Evolutionary conservation across 192 early-diverging fungal genomes (phyloP).

Genomic region (Coemansia nantahalensis): DNA sequence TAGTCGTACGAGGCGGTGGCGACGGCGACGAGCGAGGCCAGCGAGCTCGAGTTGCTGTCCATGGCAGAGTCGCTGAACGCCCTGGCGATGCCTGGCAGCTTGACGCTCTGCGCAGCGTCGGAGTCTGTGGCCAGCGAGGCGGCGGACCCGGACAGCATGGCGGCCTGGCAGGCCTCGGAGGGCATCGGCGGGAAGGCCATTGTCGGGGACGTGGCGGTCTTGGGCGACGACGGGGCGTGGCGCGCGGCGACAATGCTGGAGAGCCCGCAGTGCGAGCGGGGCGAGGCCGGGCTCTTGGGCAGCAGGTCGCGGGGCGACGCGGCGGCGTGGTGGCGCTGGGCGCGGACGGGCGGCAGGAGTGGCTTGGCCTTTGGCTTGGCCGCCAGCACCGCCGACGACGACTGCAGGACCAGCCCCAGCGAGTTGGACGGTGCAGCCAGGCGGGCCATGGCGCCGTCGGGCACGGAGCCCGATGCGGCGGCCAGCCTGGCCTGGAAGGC

Average conservation of each 20-base stretch:
- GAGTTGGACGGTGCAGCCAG: conserved; percentile 46
- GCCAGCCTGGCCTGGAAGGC: conserved; percentile 31
- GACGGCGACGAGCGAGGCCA: conserved; percentile 35
- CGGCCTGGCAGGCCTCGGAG: conserved; percentile 49
- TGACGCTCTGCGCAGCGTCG: neutral
- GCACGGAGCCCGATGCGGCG: conserved; percentile 7
- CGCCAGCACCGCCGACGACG: conserved; percentile 12
- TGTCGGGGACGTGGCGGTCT: conserved; percentile 8
- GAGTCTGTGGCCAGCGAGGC: conserved; percentile 6
- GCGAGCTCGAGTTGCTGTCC: conserved; percentile 7
- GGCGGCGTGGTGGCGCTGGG: conserved; percentile 42
- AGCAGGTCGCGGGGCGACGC: neutral
- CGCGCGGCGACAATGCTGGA: conserved; percentile 34
- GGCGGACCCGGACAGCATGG: conserved; percentile 44
- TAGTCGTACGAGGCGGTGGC: conserved; percentile 53
- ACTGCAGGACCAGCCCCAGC: conserved; percentile 45
- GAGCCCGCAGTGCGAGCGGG: conserved; percentile 34
- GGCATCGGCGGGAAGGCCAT: conserved; percentile 53
- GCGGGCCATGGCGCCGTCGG: conserved; percentile 17
- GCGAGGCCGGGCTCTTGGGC: conserved; percentile 33
- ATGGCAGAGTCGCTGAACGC: conserved; percentile 9
- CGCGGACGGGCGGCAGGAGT: conserved; percentile 32
- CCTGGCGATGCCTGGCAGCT: too few relatives aligned
- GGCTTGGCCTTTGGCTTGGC: conserved; percentile 18
- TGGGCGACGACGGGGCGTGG: conserved; percentile 1